A percentile compares a stretch with the other conserved stretches of the same genome.
Conservation (phyloP, 768 basidiomycete genomes). For the Filobasidium wieringae region DNA sequence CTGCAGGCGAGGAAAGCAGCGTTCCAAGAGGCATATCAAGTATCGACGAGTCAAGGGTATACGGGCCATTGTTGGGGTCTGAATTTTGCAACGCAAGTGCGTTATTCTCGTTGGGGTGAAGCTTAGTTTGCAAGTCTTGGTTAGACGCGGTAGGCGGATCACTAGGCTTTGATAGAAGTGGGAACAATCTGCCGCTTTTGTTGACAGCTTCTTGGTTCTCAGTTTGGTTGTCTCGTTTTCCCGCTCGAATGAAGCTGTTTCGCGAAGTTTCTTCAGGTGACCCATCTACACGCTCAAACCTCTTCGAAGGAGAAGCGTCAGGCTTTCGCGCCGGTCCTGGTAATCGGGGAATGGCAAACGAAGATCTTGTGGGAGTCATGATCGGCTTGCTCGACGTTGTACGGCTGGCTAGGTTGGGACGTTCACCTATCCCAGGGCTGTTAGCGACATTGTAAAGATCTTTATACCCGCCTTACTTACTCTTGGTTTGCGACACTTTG, state of each 20-base stretch:
- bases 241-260: no score
- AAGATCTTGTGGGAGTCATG: not conserved
- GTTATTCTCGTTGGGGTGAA: slow-evolving; percentile 18
- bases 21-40: slow-evolving; percentile 36
- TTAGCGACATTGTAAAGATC: not conserved
- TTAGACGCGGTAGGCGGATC: no score
- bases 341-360: not conserved
- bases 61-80: slow-evolving; percentile 15
- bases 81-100: slow-evolving; percentile 14
- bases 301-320: slow-evolving; percentile 6
- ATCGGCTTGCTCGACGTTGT: not conserved
- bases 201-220: no score
- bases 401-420: not conserved
- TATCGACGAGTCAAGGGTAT: slow-evolving; percentile 30
- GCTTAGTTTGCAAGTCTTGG: no score
- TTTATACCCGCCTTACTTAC: not conserved
- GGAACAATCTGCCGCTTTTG: no score
- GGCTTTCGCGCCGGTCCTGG: not conserved
- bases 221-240: no score
- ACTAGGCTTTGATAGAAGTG: no score
- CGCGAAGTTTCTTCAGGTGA: slow-evolving; percentile 12
- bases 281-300: slow-evolving; percentile 13
- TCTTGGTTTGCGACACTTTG: not conserved
- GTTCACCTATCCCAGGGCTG: not conserved
- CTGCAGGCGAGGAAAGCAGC: slow-evolving; percentile 32